A percentile compares a stretch with the other conserved stretches of the same genome.
Evolutionary conservation across 1,284 basidiomycete genomes (phyloP).

Genomic region (Moesziomyces sp.): DNA sequence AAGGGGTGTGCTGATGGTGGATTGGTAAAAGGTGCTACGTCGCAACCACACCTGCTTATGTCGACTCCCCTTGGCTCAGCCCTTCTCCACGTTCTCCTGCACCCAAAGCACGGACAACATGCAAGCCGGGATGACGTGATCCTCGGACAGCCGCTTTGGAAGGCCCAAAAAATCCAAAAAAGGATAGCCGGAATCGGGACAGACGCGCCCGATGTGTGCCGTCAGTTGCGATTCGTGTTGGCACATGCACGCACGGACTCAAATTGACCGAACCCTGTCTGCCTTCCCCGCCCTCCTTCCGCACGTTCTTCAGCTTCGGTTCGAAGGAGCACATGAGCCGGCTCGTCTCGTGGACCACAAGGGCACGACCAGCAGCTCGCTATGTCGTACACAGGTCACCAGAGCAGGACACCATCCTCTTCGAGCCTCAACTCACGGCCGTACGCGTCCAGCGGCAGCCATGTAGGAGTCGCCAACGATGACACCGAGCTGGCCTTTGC

Average conservation of each 20-base stretch:
- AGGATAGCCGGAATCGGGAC: slow-evolving; percentile 22
- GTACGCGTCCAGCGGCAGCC: slow-evolving; percentile 6
- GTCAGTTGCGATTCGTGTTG: neutral
- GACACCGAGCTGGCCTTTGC: slow-evolving; percentile 63
- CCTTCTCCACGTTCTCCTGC: slow-evolving; percentile 1
- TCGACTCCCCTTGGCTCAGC: slow-evolving; percentile 3
- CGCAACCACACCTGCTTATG: neutral
- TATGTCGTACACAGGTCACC: slow-evolving; percentile 25
- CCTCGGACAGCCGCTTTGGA: neutral
- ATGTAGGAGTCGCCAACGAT: slow-evolving; percentile 12
- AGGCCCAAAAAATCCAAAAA: slow-evolving; percentile 3
- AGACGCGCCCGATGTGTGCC: neutral
- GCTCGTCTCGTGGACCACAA: neutral
- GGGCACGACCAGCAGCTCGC: neutral
- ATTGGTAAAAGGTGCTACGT: neutral
- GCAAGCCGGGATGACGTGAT: slow-evolving; percentile 23
- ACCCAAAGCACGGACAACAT: neutral
- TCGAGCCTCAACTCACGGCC: neutral
- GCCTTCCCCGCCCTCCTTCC: neutral
- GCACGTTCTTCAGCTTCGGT: neutral
- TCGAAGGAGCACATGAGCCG: neutral
- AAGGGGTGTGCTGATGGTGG: neutral
- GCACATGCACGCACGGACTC: slow-evolving; percentile 18
- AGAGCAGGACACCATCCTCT: slow-evolving; percentile 26
- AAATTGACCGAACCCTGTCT: neutral